Conservation (phyloP, 2,329 filamentous ascomycete genomes). For the Sclerotinia glacialis region DNA sequence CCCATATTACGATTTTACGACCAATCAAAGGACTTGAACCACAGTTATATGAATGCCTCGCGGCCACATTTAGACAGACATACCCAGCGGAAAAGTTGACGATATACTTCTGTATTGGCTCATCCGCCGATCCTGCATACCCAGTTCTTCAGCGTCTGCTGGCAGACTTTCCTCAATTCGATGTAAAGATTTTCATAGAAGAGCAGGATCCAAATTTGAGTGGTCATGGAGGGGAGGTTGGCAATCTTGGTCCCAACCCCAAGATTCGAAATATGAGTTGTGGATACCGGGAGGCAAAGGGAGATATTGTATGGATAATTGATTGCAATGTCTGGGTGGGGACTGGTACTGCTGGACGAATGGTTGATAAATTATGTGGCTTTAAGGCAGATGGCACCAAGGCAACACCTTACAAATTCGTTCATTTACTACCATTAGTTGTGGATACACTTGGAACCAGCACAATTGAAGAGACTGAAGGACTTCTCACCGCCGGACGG, state of each 20-base stretch:
- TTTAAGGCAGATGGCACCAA: constrained; percentile 51
- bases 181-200: constrained; percentile 75
- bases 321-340: constrained; percentile 97
- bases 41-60: constrained; percentile 86
- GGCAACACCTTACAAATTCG: constrained; percentile 74
- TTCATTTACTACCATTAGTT: constrained; percentile 87
- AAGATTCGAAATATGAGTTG: constrained; percentile 97
- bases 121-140: constrained; percentile 71
- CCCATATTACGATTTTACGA: constrained; percentile 85
- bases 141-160: constrained; percentile 70
- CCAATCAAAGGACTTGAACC: constrained; percentile 92
- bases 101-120: constrained; percentile 78
- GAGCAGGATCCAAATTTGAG: constrained; percentile 72
- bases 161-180: constrained; percentile 66
- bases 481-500: constrained; percentile 27
- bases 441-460: constrained; percentile 63
- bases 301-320: constrained; percentile 88
- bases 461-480: constrained; percentile 30
- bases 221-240: constrained; percentile 48
- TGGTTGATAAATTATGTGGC: constrained; percentile 85
- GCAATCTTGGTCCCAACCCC: constrained; percentile 85
- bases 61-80: constrained; percentile 76
- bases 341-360: constrained; percentile 73
- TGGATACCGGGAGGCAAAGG: constrained; percentile 82
- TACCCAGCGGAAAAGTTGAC: constrained; percentile 77